Percentiles rank a stretch among this genome's conserved stretches.
phyloP scores from a whole-genome alignment of 2,329 filamentous ascomycete genomes.

The Neonectria neomacrospora region DNA sequence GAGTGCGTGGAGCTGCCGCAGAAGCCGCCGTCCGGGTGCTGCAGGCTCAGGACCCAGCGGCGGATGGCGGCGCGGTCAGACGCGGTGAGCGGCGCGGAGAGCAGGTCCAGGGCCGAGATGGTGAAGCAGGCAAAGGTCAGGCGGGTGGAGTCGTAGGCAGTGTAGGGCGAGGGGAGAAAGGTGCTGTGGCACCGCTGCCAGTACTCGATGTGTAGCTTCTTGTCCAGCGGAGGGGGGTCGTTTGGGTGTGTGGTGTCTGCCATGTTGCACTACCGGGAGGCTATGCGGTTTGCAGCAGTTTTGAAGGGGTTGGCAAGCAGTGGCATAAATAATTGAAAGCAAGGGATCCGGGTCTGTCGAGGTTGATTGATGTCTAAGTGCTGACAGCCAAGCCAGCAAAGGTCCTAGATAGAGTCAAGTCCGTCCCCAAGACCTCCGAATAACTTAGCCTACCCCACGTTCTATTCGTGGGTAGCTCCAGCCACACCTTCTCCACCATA shows the following conservation, averaged over 20 bases:
- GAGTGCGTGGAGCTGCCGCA: conserved; percentile 81
- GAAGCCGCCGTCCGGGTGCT: conserved; percentile 89
- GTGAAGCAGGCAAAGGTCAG: conserved; percentile 92
- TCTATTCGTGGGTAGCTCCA: neutral
- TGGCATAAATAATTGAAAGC: conserved; percentile 11
- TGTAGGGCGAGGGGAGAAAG: conserved; percentile 84
- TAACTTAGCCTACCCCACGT: too few species aligned
- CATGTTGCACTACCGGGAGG: conserved; percentile 23
- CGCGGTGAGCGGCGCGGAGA: conserved; percentile 69
- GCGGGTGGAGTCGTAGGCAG: conserved; percentile 87
- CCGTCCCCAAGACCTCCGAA: too few species aligned
- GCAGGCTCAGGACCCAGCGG: conserved; percentile 88
- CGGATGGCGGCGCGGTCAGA: conserved; percentile 59
- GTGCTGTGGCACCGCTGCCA: conserved; percentile 90
- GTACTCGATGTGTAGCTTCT: conserved; percentile 83
- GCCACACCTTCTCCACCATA: neutral
- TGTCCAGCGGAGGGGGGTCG: conserved; percentile 59
- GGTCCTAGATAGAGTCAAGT: neutral
- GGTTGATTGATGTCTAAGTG: conserved; percentile 14
- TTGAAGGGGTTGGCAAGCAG: neutral
- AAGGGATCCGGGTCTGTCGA: neutral
- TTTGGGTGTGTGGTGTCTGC: conserved; percentile 26
- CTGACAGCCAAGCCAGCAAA: conserved; percentile 16
- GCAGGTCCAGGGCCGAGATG: conserved; percentile 83
- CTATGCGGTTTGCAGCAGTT: neutral